phyloP scores from a whole-genome alignment of 805 yeast species.

The Candida orba region DNA sequence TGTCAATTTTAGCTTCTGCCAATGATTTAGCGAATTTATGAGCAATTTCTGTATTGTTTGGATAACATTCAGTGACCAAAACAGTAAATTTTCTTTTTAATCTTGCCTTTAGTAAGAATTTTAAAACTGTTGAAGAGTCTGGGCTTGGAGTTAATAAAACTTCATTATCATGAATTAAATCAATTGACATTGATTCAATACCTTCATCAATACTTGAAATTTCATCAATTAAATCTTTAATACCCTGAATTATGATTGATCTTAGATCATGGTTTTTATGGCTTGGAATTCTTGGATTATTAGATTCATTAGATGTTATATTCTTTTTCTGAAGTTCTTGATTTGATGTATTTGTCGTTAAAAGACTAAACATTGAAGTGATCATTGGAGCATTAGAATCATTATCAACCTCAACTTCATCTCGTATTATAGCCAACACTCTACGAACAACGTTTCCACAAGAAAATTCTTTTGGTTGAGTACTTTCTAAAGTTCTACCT shows the following conservation, averaged over 20 bases:
- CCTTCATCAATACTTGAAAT: conserved; percentile 85
- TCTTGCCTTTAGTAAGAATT: conserved; percentile 80
- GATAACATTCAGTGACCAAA: conserved; percentile 84
- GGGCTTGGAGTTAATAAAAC: conserved; percentile 90
- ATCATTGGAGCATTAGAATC: conserved; percentile 44
- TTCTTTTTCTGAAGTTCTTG: conserved; percentile 6
- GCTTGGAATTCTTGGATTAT: conserved; percentile 19
- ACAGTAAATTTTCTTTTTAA: conserved; percentile 89
- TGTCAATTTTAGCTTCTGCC: conserved; percentile 80
- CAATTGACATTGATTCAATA: conserved; percentile 84
- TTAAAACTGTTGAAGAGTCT: conserved; percentile 79
- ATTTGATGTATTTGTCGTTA: conserved; percentile 41
- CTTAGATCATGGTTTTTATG: conserved; percentile 52
- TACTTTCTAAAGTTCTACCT: conserved; percentile 62
- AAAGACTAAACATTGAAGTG: conserved; percentile 79
- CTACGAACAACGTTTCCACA: conserved; percentile 90
- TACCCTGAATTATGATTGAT: conserved; percentile 84
- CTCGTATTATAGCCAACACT: conserved; percentile 79
- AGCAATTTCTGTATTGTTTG: conserved; percentile 74
- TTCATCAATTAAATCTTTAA: conserved; percentile 88
- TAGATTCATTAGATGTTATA: not conserved
- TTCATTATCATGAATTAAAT: conserved; percentile 89
- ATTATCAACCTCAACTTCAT: conserved; percentile 46
- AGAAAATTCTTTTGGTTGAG: conserved; percentile 84
- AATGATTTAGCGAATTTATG: conserved; percentile 74